phyloP scores from a whole-genome alignment of 2,329 filamentous ascomycete species.

The Fusarium pilosicola region DNA sequence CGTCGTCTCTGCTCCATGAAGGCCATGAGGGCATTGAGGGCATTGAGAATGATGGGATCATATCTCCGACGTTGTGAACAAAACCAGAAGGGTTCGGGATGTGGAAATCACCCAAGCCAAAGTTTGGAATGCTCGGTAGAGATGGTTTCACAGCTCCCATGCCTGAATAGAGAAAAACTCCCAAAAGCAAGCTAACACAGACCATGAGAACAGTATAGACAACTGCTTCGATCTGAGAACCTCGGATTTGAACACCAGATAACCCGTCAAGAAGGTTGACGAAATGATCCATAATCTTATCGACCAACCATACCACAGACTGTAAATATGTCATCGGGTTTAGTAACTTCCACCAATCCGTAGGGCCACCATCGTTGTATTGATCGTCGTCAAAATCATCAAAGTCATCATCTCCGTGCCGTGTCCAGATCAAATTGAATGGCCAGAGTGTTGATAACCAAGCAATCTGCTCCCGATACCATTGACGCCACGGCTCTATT shows the following conservation, averaged over 20 bases:
- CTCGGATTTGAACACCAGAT: neutral
- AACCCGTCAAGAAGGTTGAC: conserved; percentile 30
- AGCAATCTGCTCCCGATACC: conserved; percentile 35
- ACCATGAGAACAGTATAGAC: neutral
- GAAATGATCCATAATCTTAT: conserved; percentile 32
- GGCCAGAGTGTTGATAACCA: conserved; percentile 39
- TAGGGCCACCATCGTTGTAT: conserved; percentile 9
- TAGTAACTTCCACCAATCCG: conserved; percentile 43
- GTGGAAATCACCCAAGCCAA: conserved; percentile 6
- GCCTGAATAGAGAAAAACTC: neutral
- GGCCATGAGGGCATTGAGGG: conserved; percentile 46
- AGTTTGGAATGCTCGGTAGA: conserved; percentile 1
- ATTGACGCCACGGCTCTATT: conserved; percentile 24
- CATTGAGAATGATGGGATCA: conserved; percentile 44
- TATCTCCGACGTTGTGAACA: conserved; percentile 32
- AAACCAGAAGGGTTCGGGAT: conserved; percentile 28
- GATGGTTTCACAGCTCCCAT: neutral
- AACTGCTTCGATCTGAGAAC: neutral
- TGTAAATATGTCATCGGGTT: conserved; percentile 48
- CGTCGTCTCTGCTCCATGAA: conserved; percentile 28
- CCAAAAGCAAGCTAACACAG: conserved; percentile 3
- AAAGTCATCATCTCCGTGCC: neutral
- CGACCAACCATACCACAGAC: conserved; percentile 39
- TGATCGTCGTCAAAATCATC: conserved; percentile 27
- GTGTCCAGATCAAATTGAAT: conserved; percentile 10